Evolutionary conservation across 768 basidiomycete genomes (phyloP).

Genomic region (Suillus occidentalis): DNA sequence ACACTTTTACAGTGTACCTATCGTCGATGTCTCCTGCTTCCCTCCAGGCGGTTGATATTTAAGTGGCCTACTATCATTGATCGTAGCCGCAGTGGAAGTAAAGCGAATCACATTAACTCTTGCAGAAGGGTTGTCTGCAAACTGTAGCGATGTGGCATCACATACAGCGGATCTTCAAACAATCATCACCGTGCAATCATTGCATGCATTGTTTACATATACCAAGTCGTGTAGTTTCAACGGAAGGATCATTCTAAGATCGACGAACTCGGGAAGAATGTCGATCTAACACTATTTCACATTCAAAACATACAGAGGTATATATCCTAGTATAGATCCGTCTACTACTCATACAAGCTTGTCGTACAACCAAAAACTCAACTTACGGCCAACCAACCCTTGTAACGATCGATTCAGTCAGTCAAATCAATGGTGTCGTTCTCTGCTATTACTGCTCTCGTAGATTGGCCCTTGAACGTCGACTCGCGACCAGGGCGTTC

Average conservation of each 20-base stretch:
- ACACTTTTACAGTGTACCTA: no score
- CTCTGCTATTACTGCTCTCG: neutral
- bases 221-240: neutral
- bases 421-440: slow-evolving; percentile 45
- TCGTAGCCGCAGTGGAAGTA: no score
- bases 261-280: neutral
- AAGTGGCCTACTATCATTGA: no score
- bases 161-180: no score
- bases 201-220: no score
- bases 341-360: neutral
- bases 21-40: no score
- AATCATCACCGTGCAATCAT: no score
- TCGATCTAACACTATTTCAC: neutral
- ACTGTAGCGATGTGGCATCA: no score
- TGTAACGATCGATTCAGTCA: slow-evolving; percentile 16
- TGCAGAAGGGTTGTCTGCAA: no score
- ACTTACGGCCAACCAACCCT: neutral
- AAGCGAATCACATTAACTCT: no score
- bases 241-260: neutral
- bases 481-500: neutral
- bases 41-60: no score
- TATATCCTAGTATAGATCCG: neutral
- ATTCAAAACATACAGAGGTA: neutral
- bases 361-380: neutral
- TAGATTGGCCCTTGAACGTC: neutral